Base-by-base conservation (phyloP, 2,329 filamentous ascomycete species). In the Colletotrichum liriopes region DNA sequence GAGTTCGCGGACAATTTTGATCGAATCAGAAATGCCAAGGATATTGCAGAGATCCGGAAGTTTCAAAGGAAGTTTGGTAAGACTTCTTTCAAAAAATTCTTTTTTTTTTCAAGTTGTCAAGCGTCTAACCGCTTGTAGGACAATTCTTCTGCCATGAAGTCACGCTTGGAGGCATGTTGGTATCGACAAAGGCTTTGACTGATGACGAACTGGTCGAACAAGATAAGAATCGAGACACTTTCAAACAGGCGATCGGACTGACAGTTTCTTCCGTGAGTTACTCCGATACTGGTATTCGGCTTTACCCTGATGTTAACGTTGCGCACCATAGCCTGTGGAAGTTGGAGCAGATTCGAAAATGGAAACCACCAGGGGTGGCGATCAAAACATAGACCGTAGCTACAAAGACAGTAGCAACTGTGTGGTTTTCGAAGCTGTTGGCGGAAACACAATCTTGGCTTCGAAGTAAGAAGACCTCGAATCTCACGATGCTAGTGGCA, bases 401-500 rank as follows among this genome's bases (percentile, higher is more conserved):
- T 49, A 32, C 20, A 59, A 35, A 26, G 54, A 58, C 6, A 58
- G 23, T 26, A 45, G 20, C 3, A 52, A 65, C 5, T 18, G 37
- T 5, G 67, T 69, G 43, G 67, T 69, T 0, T 69, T 69, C 26
- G 67, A 69, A 26, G 67, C 67, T 3, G 43, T 65, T 6, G 67
- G 67, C 4, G 67, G 67, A 26, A 69, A 69, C 6, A 69, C 67
- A 23, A 69, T 69, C 26, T 37, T 69, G 20, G 67, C 67, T 35
- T 65, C 67, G 5, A 69, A n/a, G 60, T 69, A 35, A n/a, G 45
- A 26, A 8, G 2, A 5, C n/a, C 2, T 9, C 2, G 2, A 6
- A 16, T 20, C 16, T 39, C 2, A 2, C 9, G 26, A 9, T 1
- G 16, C 6, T 41, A 16, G 8, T 29, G 20, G 5, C 14, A 14